Evolutionary conservation across 2,329 filamentous ascomycete genomes (phyloP).

Genomic region (Aspergillus neotritici): DNA sequence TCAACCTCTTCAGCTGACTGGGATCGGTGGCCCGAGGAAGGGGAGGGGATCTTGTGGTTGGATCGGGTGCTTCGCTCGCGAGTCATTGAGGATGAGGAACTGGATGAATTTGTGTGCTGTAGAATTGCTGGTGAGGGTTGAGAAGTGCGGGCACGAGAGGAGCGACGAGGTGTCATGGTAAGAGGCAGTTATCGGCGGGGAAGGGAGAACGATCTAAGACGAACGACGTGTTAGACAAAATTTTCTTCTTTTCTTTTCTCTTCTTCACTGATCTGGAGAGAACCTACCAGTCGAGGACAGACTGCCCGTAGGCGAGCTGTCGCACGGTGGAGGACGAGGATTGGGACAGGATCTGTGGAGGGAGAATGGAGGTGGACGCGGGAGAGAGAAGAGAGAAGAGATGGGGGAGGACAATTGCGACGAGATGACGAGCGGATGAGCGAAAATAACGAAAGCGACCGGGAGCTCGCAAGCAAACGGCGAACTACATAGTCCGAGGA

Average conservation of each 20-base stretch:
- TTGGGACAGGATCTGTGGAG: conserved; percentile 14
- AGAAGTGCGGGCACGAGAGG: conserved; percentile 78
- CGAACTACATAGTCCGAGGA: conserved; percentile 39
- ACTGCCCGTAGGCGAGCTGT: conserved; percentile 19
- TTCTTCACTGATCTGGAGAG: neutral
- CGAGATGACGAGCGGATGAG: conserved; percentile 5
- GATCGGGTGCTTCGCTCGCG: conserved; percentile 72
- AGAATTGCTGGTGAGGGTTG: conserved; percentile 64
- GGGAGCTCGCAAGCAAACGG: conserved; percentile 28
- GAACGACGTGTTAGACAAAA: neutral
- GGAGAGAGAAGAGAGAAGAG: conserved; percentile 3
- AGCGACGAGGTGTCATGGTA: conserved; percentile 70
- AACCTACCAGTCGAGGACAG: conserved; percentile 6
- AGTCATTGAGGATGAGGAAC: conserved; percentile 63
- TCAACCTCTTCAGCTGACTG: conserved; percentile 53
- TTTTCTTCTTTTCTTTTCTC: too few relatives aligned
- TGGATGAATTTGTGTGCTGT: conserved; percentile 72
- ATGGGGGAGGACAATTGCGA: conserved; percentile 23
- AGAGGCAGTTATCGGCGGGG: conserved; percentile 8
- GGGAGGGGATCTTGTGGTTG: conserved; percentile 66
- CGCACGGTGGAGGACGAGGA: conserved; percentile 20
- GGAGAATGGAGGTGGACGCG: conserved; percentile 10
- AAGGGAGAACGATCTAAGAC: conserved; percentile 10
- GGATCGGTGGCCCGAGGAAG: conserved; percentile 58
- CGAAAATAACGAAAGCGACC: conserved; percentile 21